These are phyloP conservation scores for Tolypocladium amazonense DNA, from an alignment of 2,329 filamentous ascomycete species.

Conservation along the genomic window DNA sequence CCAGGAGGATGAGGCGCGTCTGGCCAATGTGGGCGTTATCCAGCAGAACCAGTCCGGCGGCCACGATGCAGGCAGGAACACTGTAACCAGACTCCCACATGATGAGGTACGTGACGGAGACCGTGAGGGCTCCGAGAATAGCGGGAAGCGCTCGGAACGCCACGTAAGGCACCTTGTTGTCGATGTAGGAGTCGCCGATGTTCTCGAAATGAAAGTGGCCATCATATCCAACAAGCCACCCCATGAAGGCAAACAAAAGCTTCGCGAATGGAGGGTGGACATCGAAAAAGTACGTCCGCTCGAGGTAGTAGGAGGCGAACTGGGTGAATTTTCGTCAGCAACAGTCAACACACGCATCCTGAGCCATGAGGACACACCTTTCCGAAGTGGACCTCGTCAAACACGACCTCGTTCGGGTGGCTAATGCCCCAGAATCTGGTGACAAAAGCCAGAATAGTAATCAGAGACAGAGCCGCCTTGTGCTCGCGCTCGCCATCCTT, in stretches of 20 bases:
- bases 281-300: constrained; percentile 99
- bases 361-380: constrained; percentile 54
- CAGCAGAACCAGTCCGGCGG: constrained; percentile 77
- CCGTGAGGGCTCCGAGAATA: constrained; percentile 81
- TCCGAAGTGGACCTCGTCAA: constrained; percentile 98
- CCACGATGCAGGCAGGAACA: constrained; percentile 80
- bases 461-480: constrained; percentile 62
- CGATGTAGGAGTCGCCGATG: constrained; percentile 96
- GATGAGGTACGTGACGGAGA: constrained; percentile 88
- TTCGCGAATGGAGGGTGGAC: constrained; percentile 97
- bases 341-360: not conserved
- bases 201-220: constrained; percentile 98
- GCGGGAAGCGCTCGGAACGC: constrained; percentile 91
- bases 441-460: constrained; percentile 76
- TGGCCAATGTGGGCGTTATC: constrained; percentile 98
- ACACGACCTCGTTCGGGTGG: constrained; percentile 93
- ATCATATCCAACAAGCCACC: constrained; percentile 96
- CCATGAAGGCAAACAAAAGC: constrained; percentile 91
- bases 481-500: constrained; percentile 68
- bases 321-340: constrained; percentile 16
- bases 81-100: constrained; percentile 99
- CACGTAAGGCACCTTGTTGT: constrained; percentile 94
- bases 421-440: constrained; percentile 95
- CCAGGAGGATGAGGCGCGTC: constrained; percentile 86
- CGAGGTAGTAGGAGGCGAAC: constrained; percentile 76